Conservation (phyloP, 2,329 filamentous ascomycete genomes). For the Scytalidium sp. region DNA sequence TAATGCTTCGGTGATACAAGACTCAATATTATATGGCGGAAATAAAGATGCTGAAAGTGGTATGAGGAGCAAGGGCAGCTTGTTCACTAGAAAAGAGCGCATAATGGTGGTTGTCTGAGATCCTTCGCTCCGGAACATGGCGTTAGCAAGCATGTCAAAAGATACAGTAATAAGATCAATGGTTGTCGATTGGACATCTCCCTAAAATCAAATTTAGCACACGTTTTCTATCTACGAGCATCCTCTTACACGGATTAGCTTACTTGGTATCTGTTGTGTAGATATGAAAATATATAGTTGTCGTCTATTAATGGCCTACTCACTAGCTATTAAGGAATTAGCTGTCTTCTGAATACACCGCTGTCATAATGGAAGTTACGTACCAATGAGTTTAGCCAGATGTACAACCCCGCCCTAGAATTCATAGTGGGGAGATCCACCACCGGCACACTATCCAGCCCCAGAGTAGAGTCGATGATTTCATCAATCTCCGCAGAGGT, state of each 20-base stretch:
- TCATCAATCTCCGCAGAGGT: slow-evolving; percentile 51
- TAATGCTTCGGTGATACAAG: slow-evolving; percentile 65
- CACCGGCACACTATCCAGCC: slow-evolving; percentile 39
- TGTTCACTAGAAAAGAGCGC: slow-evolving; percentile 82
- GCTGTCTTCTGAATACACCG: slow-evolving; percentile 2
- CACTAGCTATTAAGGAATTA: slow-evolving; percentile 59
- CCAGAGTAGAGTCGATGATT: slow-evolving; percentile 54
- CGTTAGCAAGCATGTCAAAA: slow-evolving; percentile 87
- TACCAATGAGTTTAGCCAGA: slow-evolving; percentile 81
- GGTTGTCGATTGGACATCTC: slow-evolving; percentile 72
- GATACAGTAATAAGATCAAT: slow-evolving; percentile 83
- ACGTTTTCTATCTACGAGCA: not conserved
- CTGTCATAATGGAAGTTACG: slow-evolving; percentile 23
- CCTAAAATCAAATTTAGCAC: slow-evolving; percentile 43
- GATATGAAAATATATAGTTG: slow-evolving; percentile 69
- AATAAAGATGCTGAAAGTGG: slow-evolving; percentile 56
- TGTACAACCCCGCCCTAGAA: slow-evolving; percentile 77
- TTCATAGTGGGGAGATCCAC: slow-evolving; percentile 69
- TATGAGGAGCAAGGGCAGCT: slow-evolving; percentile 59
- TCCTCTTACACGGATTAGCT: slow-evolving; percentile 11
- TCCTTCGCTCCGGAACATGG: slow-evolving; percentile 68
- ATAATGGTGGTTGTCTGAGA: slow-evolving; percentile 65
- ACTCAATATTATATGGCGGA: slow-evolving; percentile 56
- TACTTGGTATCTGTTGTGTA: slow-evolving; percentile 83
- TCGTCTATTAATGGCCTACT: slow-evolving; percentile 84